Conservation (phyloP, 2,329 filamentous ascomycete species). For the Penicillium sp. region DNA sequence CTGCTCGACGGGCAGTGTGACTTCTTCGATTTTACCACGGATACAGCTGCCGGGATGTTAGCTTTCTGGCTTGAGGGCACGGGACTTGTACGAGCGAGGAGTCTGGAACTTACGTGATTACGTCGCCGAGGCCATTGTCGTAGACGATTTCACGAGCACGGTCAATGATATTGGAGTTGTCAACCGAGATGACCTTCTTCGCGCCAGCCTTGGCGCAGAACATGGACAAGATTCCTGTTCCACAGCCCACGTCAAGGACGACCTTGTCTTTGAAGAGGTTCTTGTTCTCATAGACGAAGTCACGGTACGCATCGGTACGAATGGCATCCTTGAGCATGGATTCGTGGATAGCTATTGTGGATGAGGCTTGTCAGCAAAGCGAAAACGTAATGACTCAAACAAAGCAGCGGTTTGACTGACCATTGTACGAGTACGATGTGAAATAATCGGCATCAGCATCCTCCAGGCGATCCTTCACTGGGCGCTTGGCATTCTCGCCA, state of each 20-base stretch:
- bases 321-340: conserved; percentile 90
- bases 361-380: conserved; percentile 4
- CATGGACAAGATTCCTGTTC: conserved; percentile 80
- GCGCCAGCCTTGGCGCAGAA: conserved; percentile 90
- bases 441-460: conserved; percentile 59
- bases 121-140: conserved; percentile 66
- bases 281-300: conserved; percentile 92
- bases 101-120: conserved; percentile 54
- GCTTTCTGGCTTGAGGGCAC: neutral
- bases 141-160: conserved; percentile 81
- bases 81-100: too few relatives aligned
- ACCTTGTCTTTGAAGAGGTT: conserved; percentile 77
- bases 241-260: conserved; percentile 86
- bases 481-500: conserved; percentile 17
- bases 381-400: neutral
- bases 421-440: conserved; percentile 61
- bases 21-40: conserved; percentile 82
- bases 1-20: conserved; percentile 66
- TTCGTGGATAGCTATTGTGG: conserved; percentile 75
- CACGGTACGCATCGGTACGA: conserved; percentile 84
- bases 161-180: conserved; percentile 84
- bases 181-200: conserved; percentile 78
- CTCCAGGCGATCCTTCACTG: conserved; percentile 30
- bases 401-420: conserved; percentile 39
- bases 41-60: conserved; percentile 49